These are phyloP conservation scores for Penstemon eatonii DNA, from an alignment of 257 asterid genomes.

Conservation along the genomic window DNA sequence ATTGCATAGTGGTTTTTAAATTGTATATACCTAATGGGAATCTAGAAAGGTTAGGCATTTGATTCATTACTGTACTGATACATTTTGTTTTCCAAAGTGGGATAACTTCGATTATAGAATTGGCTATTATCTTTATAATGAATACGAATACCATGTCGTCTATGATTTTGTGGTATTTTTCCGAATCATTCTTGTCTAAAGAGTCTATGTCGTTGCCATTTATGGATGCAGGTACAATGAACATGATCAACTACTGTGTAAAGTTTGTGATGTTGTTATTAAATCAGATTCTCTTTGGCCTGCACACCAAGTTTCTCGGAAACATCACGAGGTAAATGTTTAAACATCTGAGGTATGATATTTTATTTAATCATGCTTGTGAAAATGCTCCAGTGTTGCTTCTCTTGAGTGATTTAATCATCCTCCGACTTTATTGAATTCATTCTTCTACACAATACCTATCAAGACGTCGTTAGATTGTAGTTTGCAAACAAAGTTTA, in stretches of 20 bases:
- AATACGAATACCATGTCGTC: background rate
- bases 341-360: background rate
- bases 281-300: constrained; percentile 90
- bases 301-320: constrained; percentile 94
- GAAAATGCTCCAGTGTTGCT: too few relatives aligned
- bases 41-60: background rate
- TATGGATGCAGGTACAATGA: constrained; percentile 76
- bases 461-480: too few relatives aligned
- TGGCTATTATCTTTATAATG: background rate
- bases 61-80: background rate
- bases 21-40: background rate
- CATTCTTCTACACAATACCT: too few relatives aligned
- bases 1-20: constrained; percentile 2
- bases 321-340: constrained; percentile 73
- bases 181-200: constrained; percentile 3
- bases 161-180: constrained; percentile 4
- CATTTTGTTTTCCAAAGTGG: background rate
- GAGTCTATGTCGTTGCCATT: constrained; percentile 9
- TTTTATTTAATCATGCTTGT: too few relatives aligned
- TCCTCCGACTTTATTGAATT: too few relatives aligned
- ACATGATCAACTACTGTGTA: constrained; percentile 74
- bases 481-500: too few relatives aligned
- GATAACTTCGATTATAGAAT: constrained; percentile 17
- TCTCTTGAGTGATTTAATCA: too few relatives aligned
- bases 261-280: constrained; percentile 72